These are phyloP conservation scores for Neurospora sp. DNA, from an alignment of 495 filamentous ascomycete genomes.

Conservation along the genomic window DNA sequence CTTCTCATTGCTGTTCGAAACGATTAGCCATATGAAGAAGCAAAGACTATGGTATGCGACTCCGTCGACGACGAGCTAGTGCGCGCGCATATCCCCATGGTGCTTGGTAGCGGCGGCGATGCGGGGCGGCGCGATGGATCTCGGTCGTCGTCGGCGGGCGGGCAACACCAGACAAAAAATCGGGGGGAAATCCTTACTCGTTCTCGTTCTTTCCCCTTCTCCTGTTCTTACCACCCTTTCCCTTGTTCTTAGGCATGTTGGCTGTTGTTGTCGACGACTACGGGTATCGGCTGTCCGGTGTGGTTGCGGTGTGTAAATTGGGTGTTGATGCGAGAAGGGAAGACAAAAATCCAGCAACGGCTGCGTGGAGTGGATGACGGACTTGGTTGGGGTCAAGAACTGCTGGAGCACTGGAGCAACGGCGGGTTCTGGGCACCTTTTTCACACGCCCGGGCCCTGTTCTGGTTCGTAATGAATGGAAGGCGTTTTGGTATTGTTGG, in stretches of 20 bases:
- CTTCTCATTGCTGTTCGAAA: slow-evolving; percentile 74
- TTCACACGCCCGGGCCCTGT: neutral
- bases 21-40: neutral
- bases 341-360: neutral
- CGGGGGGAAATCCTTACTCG: slow-evolving; percentile 24
- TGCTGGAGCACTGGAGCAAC: neutral
- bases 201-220: slow-evolving; percentile 99
- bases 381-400: neutral
- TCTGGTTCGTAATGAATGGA: neutral
- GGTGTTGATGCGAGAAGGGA: neutral
- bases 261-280: neutral
- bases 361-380: neutral
- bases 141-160: neutral
- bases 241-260: slow-evolving; percentile 26
- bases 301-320: neutral
- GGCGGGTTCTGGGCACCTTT: neutral
- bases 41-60: neutral
- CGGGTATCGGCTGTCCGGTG: neutral
- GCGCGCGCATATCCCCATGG: neutral
- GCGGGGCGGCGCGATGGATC: neutral
- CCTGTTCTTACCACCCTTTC: slow-evolving; percentile 94
- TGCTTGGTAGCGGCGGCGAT: neutral
- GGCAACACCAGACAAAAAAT: neutral
- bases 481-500: neutral
- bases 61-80: neutral